These are phyloP conservation scores for Candida buenavistaensis DNA, from an alignment of 1,139 yeast genomes.

Conservation along the genomic window DNA sequence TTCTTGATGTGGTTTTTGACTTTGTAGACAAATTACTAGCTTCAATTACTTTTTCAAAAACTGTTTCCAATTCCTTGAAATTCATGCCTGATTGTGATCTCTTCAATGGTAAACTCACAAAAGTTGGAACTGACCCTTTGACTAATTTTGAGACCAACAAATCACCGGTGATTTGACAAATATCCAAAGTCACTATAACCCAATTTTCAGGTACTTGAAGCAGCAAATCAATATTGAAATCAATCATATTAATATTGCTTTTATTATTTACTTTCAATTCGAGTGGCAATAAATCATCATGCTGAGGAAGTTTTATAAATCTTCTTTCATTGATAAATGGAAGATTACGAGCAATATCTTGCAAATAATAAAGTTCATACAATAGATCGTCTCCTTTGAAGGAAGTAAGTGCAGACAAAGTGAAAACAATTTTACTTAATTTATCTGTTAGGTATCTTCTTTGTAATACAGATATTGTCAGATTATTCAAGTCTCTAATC, in stretches of 20 bases:
- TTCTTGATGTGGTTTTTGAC: slow-evolving; percentile 46
- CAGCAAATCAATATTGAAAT: slow-evolving; percentile 19
- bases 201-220: slow-evolving; percentile 48
- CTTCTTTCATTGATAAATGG: slow-evolving; percentile 34
- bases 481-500: slow-evolving; percentile 9
- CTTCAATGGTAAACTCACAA: slow-evolving; percentile 59
- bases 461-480: slow-evolving; percentile 11
- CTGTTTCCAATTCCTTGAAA: slow-evolving; percentile 47
- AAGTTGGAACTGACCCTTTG: slow-evolving; percentile 38
- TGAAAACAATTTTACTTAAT: slow-evolving; percentile 21
- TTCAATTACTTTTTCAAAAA: slow-evolving; percentile 52
- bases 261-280: slow-evolving; percentile 1
- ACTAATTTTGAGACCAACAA: slow-evolving; percentile 53
- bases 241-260: not conserved
- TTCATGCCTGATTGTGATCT: slow-evolving; percentile 47
- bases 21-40: slow-evolving; percentile 65
- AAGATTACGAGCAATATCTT: slow-evolving; percentile 32
- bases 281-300: slow-evolving; percentile 16
- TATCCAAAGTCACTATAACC: slow-evolving; percentile 62
- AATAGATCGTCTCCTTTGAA: slow-evolving; percentile 23
- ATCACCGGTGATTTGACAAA: slow-evolving; percentile 59
- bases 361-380: slow-evolving; percentile 28
- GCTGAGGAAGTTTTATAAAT: slow-evolving; percentile 8
- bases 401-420: slow-evolving; percentile 25
- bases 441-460: slow-evolving; percentile 3